phyloP scores from a whole-genome alignment of 139 green algal genomes.

The Ettlia oleoabundans region DNA sequence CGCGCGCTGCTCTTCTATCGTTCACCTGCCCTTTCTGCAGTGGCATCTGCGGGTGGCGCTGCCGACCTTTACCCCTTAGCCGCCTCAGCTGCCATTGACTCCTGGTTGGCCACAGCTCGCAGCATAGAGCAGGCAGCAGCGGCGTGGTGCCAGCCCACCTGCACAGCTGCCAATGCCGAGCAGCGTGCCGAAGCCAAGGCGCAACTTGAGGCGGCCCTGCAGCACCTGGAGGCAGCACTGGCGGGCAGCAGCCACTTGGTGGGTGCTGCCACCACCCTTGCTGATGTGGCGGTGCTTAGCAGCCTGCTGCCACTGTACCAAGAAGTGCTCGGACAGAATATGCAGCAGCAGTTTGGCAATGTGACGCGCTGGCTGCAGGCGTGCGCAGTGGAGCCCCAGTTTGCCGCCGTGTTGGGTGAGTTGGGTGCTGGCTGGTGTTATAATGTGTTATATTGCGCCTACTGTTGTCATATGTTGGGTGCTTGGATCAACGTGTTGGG shows the following conservation, averaged over 20 bases:
- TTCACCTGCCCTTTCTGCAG: no score
- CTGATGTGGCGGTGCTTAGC: conserved; percentile 57
- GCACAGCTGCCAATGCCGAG: conserved; percentile 16
- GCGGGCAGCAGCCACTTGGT: conserved; percentile 30
- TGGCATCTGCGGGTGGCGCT: conserved; percentile 34
- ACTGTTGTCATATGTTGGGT: no score
- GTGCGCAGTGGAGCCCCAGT: conserved; percentile 31
- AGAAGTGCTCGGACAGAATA: conserved; percentile 57
- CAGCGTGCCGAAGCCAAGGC: conserved; percentile 21
- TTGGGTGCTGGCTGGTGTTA: not conserved
- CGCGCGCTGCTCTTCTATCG: not conserved
- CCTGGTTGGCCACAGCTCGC: conserved; percentile 55
- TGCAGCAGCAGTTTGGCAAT: conserved; percentile 32
- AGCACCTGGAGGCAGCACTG: conserved; percentile 46
- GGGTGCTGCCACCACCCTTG: conserved; percentile 49
- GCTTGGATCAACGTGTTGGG: no score
- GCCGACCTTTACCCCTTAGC: conserved; percentile 35
- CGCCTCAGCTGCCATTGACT: conserved; percentile 47
- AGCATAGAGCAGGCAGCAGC: conserved; percentile 49
- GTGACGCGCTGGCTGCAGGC: conserved; percentile 51
- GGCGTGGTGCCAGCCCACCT: conserved; percentile 63
- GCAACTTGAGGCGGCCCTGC: conserved; percentile 34
- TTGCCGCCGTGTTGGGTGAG: conserved; percentile 64
- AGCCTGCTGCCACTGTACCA: conserved; percentile 54
- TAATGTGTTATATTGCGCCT: no score